Conservation (phyloP, 2,329 filamentous ascomycete species). For the Pseudodiploospora longispora region DNA sequence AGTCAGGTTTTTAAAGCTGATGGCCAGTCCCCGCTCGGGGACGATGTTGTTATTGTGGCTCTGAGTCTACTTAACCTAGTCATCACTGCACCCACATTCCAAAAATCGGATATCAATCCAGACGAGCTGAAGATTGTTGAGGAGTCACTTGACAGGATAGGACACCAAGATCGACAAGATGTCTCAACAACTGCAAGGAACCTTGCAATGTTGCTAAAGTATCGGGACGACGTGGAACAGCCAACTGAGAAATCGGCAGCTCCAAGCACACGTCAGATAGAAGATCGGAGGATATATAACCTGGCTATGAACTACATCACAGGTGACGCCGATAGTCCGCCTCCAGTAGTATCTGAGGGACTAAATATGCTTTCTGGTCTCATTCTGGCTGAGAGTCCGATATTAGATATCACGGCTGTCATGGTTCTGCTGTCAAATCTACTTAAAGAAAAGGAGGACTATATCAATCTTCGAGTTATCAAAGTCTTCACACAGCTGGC, state of each 20-base stretch:
- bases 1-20: constrained; percentile 48
- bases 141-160: constrained; percentile 37
- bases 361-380: constrained; percentile 52
- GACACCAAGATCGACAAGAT: constrained; percentile 28
- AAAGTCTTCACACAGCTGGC: constrained; percentile 56
- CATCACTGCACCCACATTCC: constrained; percentile 49
- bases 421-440: constrained; percentile 57
- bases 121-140: constrained; percentile 39
- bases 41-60: constrained; percentile 44
- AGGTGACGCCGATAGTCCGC: constrained; percentile 47
- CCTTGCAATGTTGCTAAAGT: constrained; percentile 46
- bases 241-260: constrained; percentile 27
- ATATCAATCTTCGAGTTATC: constrained; percentile 61
- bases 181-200: constrained; percentile 48
- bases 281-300: constrained; percentile 54
- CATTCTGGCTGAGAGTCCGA: constrained; percentile 44
- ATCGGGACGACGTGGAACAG: constrained; percentile 45
- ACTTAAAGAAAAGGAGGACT: constrained; percentile 60
- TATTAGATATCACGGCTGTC: constrained; percentile 59
- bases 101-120: constrained; percentile 36
- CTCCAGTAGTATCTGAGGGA: constrained; percentile 59
- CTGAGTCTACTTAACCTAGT: constrained; percentile 55
- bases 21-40: constrained; percentile 30
- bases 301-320: constrained; percentile 59
- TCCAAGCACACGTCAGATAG: constrained; percentile 40